Conservation (phyloP, 306 rosid species). For the Quercus suber region DNA sequence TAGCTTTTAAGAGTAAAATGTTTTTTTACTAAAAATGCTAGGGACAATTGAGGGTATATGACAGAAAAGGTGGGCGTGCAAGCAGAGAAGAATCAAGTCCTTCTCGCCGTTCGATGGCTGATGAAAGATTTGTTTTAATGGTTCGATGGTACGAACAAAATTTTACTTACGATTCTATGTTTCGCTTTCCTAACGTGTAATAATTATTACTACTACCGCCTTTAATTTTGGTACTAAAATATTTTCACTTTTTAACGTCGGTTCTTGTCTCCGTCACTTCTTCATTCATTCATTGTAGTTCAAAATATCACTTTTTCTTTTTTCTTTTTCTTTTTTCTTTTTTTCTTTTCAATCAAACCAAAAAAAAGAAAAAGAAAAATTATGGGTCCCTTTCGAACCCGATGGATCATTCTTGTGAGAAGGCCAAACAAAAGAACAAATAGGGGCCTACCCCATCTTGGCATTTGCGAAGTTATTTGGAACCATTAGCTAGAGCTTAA, state of each 20-base stretch:
- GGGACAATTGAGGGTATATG: neutral
- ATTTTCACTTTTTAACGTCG: neutral
- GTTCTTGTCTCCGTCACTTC: neutral
- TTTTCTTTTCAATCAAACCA: too few relatives aligned
- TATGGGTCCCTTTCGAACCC: slow-evolving; percentile 5
- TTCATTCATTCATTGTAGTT: too few relatives aligned
- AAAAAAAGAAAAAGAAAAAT: too few relatives aligned
- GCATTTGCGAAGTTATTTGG: neutral
- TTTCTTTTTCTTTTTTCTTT: neutral
- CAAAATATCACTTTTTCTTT: neutral
- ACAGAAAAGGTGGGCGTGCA: neutral
- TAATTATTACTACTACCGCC: neutral
- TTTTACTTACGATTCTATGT: neutral
- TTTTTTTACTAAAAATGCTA: too few relatives aligned
- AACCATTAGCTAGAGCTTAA: neutral
- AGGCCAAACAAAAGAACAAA: neutral
- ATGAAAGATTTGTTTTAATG: slow-evolving; percentile 11
- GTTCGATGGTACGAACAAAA: slow-evolving; percentile 16
- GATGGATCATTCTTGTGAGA: neutral
- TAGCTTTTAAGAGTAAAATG: neutral
- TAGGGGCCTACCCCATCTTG: neutral
- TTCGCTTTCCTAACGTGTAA: neutral
- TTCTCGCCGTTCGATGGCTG: slow-evolving; percentile 13
- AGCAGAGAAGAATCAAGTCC: neutral
- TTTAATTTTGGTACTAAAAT: neutral